These are phyloP conservation scores for Pueraria montana DNA, from an alignment of 306 rosid genomes.

Conservation along the genomic window DNA sequence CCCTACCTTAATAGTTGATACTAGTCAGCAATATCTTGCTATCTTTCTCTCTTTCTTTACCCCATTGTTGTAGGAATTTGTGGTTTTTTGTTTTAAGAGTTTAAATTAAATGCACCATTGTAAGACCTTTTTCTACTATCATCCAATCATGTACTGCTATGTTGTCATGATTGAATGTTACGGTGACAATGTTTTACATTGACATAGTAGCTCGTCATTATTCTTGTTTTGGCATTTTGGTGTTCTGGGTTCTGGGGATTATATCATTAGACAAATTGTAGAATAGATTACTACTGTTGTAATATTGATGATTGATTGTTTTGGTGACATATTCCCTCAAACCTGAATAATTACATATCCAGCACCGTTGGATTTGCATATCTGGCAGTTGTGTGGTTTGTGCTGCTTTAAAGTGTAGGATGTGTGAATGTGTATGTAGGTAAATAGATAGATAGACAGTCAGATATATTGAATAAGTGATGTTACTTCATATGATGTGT, in stretches of 20 bases:
- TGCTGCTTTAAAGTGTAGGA: slow-evolving; percentile 3
- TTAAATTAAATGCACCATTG: not conserved
- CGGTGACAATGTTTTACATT: not conserved
- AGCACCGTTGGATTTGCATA: slow-evolving; percentile 3
- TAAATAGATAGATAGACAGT: not conserved
- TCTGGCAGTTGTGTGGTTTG: slow-evolving; percentile 29
- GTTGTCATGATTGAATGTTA: not conserved
- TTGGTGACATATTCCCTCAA: slow-evolving; percentile 19
- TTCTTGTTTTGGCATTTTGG: slow-evolving; percentile 26
- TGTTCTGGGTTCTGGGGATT: not conserved
- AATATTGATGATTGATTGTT: slow-evolving; percentile 22
- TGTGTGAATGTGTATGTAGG: not conserved
- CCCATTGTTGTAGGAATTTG: slow-evolving; percentile 12
- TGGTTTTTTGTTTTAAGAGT: not conserved
- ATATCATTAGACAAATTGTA: slow-evolving; percentile 12
- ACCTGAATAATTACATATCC: not conserved
- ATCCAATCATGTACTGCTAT: not conserved
- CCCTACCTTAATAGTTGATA: slow-evolving; percentile 17
- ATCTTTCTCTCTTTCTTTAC: not conserved
- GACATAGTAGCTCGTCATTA: not conserved
- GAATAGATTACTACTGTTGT: slow-evolving; percentile 15
- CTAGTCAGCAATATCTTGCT: not conserved
- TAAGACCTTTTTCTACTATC: not conserved
- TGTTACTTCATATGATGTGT: slow-evolving; percentile 48
- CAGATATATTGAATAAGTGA: slow-evolving; percentile 26